Conservation (phyloP, 129 eudicot species). For the Glebionis coronaria region DNA sequence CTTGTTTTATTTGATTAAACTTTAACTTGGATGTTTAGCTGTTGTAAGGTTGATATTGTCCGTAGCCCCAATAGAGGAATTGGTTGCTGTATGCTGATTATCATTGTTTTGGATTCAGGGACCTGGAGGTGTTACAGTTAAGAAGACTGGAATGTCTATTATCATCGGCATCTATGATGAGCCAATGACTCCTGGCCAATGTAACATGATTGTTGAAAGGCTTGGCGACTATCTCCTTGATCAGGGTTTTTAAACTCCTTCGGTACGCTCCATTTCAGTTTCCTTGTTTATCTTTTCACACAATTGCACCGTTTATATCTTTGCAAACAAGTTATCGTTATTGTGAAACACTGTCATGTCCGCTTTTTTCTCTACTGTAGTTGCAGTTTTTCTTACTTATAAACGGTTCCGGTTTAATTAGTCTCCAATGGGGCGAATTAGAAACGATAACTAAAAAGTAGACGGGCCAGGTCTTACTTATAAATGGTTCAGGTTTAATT, state of each 20-base stretch:
- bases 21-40: neutral
- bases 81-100: neutral
- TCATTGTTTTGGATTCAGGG: conserved; percentile 44
- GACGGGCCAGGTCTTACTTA: neutral
- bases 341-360: neutral
- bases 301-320: neutral
- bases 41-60: neutral
- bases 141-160: conserved; percentile 68
- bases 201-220: conserved; percentile 92
- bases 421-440: too few relatives aligned
- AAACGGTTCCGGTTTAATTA: too few relatives aligned
- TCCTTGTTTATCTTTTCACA: neutral
- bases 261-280: conserved; percentile 30
- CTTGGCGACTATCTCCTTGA: conserved; percentile 85
- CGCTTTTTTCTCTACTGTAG: neutral
- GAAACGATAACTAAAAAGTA: neutral
- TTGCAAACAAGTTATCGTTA: neutral
- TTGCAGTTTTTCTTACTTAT: too few relatives aligned
- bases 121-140: conserved; percentile 75
- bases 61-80: neutral
- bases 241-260: conserved; percentile 61
- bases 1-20: conserved; percentile 7
- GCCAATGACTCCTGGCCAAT: conserved; percentile 89
- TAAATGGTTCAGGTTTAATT: too few relatives aligned
- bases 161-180: conserved; percentile 82